These are phyloP conservation scores for Nicotiana obtusifolia DNA, from an alignment of 257 asterid genomes.

Conservation along the genomic window DNA sequence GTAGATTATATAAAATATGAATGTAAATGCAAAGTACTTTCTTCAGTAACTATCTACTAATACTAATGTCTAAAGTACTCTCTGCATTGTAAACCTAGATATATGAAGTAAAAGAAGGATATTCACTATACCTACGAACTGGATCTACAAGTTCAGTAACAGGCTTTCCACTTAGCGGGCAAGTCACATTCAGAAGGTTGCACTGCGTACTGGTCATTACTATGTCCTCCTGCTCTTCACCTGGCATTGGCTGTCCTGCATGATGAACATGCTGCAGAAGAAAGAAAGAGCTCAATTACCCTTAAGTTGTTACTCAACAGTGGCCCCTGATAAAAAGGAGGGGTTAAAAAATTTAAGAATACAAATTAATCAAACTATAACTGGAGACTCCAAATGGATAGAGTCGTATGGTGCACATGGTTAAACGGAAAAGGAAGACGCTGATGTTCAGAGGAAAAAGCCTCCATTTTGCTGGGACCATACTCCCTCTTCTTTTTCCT, in stretches of 20 bases:
- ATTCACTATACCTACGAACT: slow-evolving; percentile 58
- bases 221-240: slow-evolving; percentile 96
- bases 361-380: background rate
- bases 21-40: background rate
- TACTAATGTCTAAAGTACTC: background rate
- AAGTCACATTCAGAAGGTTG: slow-evolving; percentile 53
- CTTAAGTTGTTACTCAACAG: background rate
- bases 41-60: background rate
- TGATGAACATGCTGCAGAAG: slow-evolving; percentile 83
- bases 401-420: background rate
- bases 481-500: background rate
- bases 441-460: background rate
- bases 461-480: background rate
- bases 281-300: slow-evolving; percentile 6
- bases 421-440: background rate
- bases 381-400: background rate
- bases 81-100: background rate
- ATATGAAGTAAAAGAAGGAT: background rate
- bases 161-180: slow-evolving; percentile 85
- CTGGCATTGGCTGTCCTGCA: slow-evolving; percentile 89
- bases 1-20: background rate
- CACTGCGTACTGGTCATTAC: slow-evolving; percentile 77
- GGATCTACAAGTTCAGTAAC: slow-evolving; percentile 70
- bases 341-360: background rate
- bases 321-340: background rate